These are phyloP conservation scores for Solanum hybrid DNA, from an alignment of 305 asterid genomes.

Conservation along the genomic window DNA sequence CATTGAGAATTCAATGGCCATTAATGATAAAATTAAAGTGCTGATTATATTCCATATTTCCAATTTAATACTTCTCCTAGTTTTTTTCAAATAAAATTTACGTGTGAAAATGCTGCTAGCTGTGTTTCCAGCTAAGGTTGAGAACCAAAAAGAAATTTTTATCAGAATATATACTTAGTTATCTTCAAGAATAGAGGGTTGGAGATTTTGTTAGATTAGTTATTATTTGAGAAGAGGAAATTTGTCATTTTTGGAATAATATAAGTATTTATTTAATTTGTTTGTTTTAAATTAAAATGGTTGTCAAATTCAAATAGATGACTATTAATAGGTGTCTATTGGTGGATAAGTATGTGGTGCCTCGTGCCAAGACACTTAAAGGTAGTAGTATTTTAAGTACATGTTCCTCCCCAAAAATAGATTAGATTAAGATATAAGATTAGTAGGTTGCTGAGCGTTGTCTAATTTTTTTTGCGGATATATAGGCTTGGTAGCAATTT, in stretches of 20 bases:
- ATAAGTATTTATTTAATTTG: background rate
- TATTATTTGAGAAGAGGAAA: background rate
- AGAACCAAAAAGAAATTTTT: background rate
- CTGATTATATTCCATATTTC: background rate
- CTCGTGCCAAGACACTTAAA: background rate
- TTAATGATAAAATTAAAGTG: background rate
- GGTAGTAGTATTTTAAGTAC: background rate
- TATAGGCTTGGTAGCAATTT: background rate
- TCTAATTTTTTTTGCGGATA: background rate
- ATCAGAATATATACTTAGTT: background rate
- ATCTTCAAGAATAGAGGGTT: background rate
- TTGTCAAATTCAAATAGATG: background rate
- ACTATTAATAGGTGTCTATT: background rate
- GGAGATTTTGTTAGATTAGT: background rate
- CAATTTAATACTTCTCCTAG: background rate
- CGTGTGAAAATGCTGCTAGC: background rate
- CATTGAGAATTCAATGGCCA: too few species aligned
- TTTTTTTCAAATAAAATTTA: background rate
- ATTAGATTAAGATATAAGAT: background rate
- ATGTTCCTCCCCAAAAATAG: background rate
- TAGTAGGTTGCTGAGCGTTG: background rate
- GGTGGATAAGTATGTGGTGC: background rate
- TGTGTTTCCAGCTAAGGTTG: background rate
- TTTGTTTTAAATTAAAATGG: background rate
- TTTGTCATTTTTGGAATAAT: background rate